Conservation (phyloP, 257 asterid genomes). For the Nicotiana noctiflora region DNA sequence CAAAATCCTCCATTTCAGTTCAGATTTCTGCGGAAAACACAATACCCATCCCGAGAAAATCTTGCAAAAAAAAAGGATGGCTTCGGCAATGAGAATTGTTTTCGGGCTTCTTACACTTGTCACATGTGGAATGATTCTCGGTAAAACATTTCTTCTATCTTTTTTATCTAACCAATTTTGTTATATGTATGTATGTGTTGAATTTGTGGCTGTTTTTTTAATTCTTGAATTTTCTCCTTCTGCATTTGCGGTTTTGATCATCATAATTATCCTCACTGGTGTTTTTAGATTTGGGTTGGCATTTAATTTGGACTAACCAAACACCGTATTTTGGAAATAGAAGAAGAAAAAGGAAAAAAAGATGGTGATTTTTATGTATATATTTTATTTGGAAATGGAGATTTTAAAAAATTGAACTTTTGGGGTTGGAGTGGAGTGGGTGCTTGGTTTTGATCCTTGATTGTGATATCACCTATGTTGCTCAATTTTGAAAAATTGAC, state of each 20-base stretch:
- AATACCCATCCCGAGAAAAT: background rate
- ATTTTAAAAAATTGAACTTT: background rate
- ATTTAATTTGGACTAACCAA: background rate
- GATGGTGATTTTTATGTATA: background rate
- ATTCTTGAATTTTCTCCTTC: background rate
- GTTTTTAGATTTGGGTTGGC: background rate
- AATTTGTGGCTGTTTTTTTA: background rate
- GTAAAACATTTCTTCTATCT: constrained; percentile 23
- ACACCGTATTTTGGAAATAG: background rate
- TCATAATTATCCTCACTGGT: background rate
- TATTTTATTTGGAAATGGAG: background rate
- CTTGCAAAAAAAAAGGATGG: constrained; percentile 15
- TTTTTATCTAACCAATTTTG: background rate
- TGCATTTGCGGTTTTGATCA: background rate
- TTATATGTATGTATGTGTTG: background rate
- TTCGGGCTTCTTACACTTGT: constrained; percentile 67
- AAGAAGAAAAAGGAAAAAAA: background rate
- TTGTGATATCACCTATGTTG: background rate
- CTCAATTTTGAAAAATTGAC: no score
- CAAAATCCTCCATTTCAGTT: background rate
- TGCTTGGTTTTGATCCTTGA: background rate
- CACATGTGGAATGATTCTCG: constrained; percentile 69
- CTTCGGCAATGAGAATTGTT: constrained; percentile 35
- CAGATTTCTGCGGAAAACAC: background rate
- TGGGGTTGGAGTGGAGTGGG: background rate